phyloP scores from a whole-genome alignment of 495 filamentous ascomycete species.

The Annulohypoxylon nitens region DNA sequence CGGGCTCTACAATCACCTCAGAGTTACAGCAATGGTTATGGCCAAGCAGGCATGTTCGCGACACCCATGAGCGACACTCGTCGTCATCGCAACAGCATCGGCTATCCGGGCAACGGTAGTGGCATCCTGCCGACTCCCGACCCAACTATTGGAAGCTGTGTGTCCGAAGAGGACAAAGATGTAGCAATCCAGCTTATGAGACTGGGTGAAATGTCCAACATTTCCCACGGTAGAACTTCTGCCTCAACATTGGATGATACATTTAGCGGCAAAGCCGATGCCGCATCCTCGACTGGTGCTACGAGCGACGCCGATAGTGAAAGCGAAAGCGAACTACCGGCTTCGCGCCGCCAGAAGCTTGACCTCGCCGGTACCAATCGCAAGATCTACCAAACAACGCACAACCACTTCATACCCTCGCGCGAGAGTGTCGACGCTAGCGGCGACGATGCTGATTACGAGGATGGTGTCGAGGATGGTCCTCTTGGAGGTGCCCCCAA shows the following conservation, averaged over 20 bases:
- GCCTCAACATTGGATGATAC: conserved; percentile 95
- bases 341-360: conserved; percentile 70
- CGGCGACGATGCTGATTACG: conserved; percentile 74
- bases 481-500: conserved; percentile 29
- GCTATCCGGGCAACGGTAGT: conserved; percentile 59
- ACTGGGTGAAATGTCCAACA: conserved; percentile 89
- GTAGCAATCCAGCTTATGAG: conserved; percentile 96
- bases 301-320: conserved; percentile 84
- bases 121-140: conserved; percentile 88
- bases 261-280: conserved; percentile 87
- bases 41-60: conserved; percentile 61
- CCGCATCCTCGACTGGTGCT: conserved; percentile 84
- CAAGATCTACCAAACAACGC: conserved; percentile 68
- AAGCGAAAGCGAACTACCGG: conserved; percentile 76
- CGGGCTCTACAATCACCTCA: conserved; percentile 83
- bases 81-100: conserved; percentile 74
- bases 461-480: conserved; percentile 60
- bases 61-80: conserved; percentile 72
- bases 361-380: conserved; percentile 62
- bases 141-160: conserved; percentile 91
- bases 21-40: conserved; percentile 70
- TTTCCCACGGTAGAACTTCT: conserved; percentile 89
- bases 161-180: conserved; percentile 98
- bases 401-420: conserved; percentile 71
- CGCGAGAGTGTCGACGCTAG: conserved; percentile 80